Evolutionary conservation across 306 rosid genomes (phyloP).

Genomic region (Sindora glabra): DNA sequence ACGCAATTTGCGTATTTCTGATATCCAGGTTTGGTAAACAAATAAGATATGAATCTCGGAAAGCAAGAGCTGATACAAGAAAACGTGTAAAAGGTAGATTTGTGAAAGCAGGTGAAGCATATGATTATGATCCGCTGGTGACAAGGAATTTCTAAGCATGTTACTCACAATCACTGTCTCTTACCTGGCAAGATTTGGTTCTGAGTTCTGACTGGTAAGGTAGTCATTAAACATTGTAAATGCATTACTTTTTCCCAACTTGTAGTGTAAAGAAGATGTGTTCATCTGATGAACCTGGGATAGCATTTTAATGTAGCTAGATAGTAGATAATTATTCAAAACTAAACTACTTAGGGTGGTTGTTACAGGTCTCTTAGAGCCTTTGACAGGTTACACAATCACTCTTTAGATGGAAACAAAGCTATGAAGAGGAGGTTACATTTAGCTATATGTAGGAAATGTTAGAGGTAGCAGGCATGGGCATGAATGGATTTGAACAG

Average conservation of each 20-base stretch:
- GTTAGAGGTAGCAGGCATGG: slow-evolving; percentile 5
- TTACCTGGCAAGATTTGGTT: slow-evolving; percentile 11
- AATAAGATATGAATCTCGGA: slow-evolving; percentile 86
- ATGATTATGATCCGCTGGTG: slow-evolving; percentile 64
- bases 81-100: slow-evolving; percentile 90
- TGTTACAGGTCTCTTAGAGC: slow-evolving; percentile 15
- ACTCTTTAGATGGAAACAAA: slow-evolving; percentile 22
- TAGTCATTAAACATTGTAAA: slow-evolving; percentile 5
- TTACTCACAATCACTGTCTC: slow-evolving; percentile 9
- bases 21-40: slow-evolving; percentile 81
- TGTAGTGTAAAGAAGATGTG: background rate
- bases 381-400: no score
- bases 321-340: background rate
- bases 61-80: slow-evolving; percentile 90
- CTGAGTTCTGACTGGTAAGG: slow-evolving; percentile 14
- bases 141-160: slow-evolving; percentile 25
- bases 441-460: slow-evolving; percentile 6
- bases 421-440: background rate
- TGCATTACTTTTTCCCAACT: slow-evolving; percentile 15
- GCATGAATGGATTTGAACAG: no score
- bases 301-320: slow-evolving; percentile 6
- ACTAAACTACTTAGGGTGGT: slow-evolving; percentile 2
- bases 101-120: slow-evolving; percentile 77
- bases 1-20: slow-evolving; percentile 12
- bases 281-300: background rate